These are phyloP conservation scores for Eremothecium gossypii DNA, from an alignment of 1,139 yeast species.

Conservation along the genomic window DNA sequence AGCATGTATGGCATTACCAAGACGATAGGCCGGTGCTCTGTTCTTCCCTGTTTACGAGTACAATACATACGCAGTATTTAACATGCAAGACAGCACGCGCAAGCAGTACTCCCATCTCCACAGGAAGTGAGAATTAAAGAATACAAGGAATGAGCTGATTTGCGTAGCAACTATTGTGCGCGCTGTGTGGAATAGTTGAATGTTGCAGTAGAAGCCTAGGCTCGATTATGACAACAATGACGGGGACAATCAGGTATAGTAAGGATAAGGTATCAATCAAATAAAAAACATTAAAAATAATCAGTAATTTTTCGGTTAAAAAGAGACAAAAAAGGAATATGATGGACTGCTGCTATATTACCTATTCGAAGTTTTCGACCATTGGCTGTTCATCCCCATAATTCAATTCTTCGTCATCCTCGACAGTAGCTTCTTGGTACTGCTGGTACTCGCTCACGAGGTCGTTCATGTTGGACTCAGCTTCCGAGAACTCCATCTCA, in stretches of 20 bases:
- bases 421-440: conserved; percentile 76
- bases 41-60: too few relatives aligned
- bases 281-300: conserved; percentile 4
- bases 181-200: too few relatives aligned
- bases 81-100: too few relatives aligned
- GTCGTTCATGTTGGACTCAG: conserved; percentile 73
- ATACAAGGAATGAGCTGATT: too few relatives aligned
- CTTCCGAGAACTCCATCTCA: conserved; percentile 86
- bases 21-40: too few relatives aligned
- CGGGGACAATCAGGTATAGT: neutral
- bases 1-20: too few relatives aligned
- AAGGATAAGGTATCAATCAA: conserved; percentile 2
- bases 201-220: neutral
- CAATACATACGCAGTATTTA: too few relatives aligned
- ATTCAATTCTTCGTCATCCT: conserved; percentile 63
- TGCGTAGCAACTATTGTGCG: too few relatives aligned
- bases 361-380: conserved; percentile 24
- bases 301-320: neutral
- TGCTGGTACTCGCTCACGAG: conserved; percentile 85
- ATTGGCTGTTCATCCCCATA: conserved; percentile 42
- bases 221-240: neutral
- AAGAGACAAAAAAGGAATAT: neutral
- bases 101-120: too few relatives aligned
- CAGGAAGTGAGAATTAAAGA: too few relatives aligned
- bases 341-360: neutral